Base-by-base conservation (phyloP, 2,329 filamentous ascomycete species). In the Aschersonia sp. region DNA sequence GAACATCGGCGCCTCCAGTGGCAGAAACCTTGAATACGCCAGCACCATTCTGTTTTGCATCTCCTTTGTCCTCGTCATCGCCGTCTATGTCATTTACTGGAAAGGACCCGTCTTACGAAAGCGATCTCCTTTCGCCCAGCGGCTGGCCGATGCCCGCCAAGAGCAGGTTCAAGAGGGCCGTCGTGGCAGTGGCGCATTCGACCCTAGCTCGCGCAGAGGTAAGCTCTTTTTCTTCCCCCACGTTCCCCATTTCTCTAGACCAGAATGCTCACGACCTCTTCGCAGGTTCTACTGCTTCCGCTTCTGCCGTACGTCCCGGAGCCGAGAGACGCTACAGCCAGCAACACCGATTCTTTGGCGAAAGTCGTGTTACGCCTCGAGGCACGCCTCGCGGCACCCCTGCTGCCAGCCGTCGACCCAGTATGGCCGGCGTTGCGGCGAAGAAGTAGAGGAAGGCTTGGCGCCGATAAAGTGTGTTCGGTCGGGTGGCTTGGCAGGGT, bases 1-100 rank as follows among this genome's bases (percentile, higher is more conserved):
- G 44, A 77, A 81, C 54, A 78, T 83, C 14, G 66, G 65, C 31
- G 67, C 54, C 2, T 58, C 54, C 4, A 60, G 70, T 30, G 66
- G 68, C 12, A 68, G 70, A 52, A 70, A 75, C 44, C 62, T 83
- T 2, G 71, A 77, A 53, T 74, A 78, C 49, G 78, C 79, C 0
- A 76, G 70, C 4, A 83, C 78, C 0, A 81, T 84, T 44, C 71
- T 84, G 0, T 77, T 76, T 56, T 71, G 67, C 53, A 77, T 84
- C 46, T 73, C 81, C 0, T 67, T 78, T 45, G 53, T 81, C 1
- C 69, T 85, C 1, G 79, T 83, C 6, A 54, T 72, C 14, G 76
- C 78, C 0, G 77, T 84, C 5, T 83, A 83, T 51, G 66, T 77
- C 44, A 79, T 84, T 51, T 84, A 84, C 66, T 79, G 70, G 68